Base-by-base conservation (phyloP, 139 green algal genomes). In the Spirogloea muscicola region DNA sequence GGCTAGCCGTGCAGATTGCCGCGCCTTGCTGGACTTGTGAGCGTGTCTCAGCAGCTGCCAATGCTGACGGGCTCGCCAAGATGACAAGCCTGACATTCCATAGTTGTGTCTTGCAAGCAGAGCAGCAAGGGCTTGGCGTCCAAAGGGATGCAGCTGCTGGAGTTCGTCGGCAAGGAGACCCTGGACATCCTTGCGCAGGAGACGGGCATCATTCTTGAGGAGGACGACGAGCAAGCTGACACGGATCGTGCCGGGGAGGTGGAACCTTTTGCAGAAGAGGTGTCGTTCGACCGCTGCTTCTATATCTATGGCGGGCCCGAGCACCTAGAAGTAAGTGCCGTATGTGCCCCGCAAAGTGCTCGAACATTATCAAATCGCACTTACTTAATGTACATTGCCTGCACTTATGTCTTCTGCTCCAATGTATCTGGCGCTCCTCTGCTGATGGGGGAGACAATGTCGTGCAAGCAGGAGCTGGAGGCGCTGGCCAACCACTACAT, bases 241-340 rank as follows among this genome's bases (percentile, higher is more conserved):
- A n/a, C n/a, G n/a, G n/a, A n/a, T n/a, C n/a, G n/a, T n/a, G n/a
- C n/a, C n/a, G n/a, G n/a, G 16, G 44, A 52, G 36, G 69, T 40
- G 34, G 57, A 71, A 34, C 29, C 57, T 6, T 48, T 58, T 5
- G 48, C 49, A 37, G 69, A 77, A 33, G 69, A 77, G 51, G 60
- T 69, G 36, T 57, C 69, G 16, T 77, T 69, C 46, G 69, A 77
- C 44, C 52, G 25, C 4, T 77, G 69, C 57, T 77, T 77, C 55
- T 77, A 77, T 13, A 77, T 77, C 44, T 77, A 77, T 3, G 69
- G 69, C 13, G 69, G 69, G 25, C 69, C 69, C 18, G 69, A 77
- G 55, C 69, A 77, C 51, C 34, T 77, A 3, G 69, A 77, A 37
- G 69, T 77, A 38, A 38, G n/a, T n/a, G n/a, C n/a, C n/a, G n/a